Percentiles rank a stretch among this genome's conserved stretches.
These are phyloP conservation scores for Termitomyces sp. DNA, from an alignment of 1,284 basidiomycete genomes.

Conservation along the genomic window DNA sequence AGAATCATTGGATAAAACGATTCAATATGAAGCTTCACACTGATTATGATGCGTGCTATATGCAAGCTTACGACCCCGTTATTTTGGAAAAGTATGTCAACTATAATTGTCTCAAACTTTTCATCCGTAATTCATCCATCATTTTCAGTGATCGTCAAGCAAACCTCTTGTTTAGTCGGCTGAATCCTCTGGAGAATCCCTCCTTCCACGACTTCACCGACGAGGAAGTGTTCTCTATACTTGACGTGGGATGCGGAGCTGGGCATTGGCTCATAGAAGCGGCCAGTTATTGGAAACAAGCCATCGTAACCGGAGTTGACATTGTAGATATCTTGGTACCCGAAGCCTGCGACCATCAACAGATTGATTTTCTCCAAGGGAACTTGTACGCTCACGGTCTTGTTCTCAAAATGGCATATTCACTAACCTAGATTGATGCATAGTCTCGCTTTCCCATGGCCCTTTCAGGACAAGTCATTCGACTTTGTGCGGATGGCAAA, in stretches of 20 bases:
- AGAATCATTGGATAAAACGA: conserved; percentile 34
- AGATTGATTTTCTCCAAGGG: conserved; percentile 50
- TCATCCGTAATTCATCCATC: conserved; percentile 3
- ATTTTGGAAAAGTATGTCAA: conserved; percentile 52
- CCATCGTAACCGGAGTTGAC: conserved; percentile 60
- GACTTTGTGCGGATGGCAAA: conserved; percentile 70
- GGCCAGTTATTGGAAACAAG: conserved; percentile 51
- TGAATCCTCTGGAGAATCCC: conserved; percentile 46
- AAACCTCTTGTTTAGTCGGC: conserved; percentile 45
- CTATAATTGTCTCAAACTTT: conserved; percentile 1
- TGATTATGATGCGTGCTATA: conserved; percentile 50
- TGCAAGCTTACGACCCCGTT: conserved; percentile 58
- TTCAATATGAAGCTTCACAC: conserved; percentile 50
- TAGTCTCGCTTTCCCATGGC: conserved; percentile 51
- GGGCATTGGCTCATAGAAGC: conserved; percentile 63
- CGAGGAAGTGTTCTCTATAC: conserved; percentile 46
- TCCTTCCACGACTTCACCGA: conserved; percentile 55
- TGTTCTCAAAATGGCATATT: conserved; percentile 5
- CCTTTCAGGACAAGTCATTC: conserved; percentile 57
- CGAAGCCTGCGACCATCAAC: conserved; percentile 37
- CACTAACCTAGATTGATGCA: neutral
- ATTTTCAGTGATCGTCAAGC: conserved; percentile 52
- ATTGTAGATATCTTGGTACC: conserved; percentile 49
- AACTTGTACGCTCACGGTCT: conserved; percentile 54
- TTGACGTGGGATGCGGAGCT: conserved; percentile 69